Evolutionary conservation across 495 filamentous ascomycete genomes (phyloP), one percentile per base, ranked within the genome.

Genomic region (Cercophora newfieldiana): DNA sequence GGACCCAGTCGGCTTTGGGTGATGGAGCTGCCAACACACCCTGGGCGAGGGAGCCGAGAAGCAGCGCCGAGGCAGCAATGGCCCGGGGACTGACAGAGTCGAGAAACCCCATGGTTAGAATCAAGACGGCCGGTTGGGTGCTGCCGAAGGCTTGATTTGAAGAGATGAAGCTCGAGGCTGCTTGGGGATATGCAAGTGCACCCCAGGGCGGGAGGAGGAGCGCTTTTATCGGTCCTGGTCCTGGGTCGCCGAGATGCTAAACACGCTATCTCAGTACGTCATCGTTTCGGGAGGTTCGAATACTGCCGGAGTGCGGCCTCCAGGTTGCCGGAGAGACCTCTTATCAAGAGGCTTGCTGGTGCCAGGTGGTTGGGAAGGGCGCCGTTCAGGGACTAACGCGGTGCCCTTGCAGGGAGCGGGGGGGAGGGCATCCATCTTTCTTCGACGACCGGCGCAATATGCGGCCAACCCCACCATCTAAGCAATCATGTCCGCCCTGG

Each of bases 61-160:
- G 28, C 37, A 73, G 60, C 24, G 51, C 65, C 10, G 69, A 73
- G 48, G 69, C 33, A 4, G 59, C 61, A 54, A 73, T 57, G 22
- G 64, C 66, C 68, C 66, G 51, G n/a, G 67, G 71, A 61, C 69
- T 69, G 58, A 71, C 56, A 62, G 47, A 37, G 56, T 70, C 53
- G 55, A 72, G 56, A 55, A 72, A 24, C 33, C 68, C 66, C 70
- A 72, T 72, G 49, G 60, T 31, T 16, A n/a, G 47, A 14, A 44
- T 44, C 37, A 44, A 44, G 37, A 8, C 37, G 37, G 37, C 37
- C 12, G 37, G 10, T 44, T 16, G 18, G 18, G 18, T 2, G 2
- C 12, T 44, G 37, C 37, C 37, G 18, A 44, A 14, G 37, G 10
- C 10, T 44, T 44, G 37, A 44, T 44, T 2, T 44, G 4, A 2